A percentile compares a stretch with the other conserved stretches of the same genome.
Evolutionary conservation across 495 filamentous ascomycete species (phyloP).

Genomic region (Parmelia sp.): DNA sequence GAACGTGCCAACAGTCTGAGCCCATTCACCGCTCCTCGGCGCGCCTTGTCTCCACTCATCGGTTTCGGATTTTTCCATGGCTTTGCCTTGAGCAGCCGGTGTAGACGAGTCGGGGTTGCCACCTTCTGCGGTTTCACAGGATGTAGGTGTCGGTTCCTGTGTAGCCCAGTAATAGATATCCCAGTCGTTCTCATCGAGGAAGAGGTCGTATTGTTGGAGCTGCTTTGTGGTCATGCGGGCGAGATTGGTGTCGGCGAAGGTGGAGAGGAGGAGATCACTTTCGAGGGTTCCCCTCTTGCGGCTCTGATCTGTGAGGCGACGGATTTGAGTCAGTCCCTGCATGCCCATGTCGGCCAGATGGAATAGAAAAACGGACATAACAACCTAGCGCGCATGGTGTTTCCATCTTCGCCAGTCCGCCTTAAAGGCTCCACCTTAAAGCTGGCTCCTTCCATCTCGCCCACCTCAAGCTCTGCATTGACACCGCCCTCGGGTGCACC

Average conservation of each 20-base stretch:
- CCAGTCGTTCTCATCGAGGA: conserved; percentile 99
- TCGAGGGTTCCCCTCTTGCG: conserved; percentile 95
- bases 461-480: conserved; percentile 72
- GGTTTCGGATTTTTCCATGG: conserved; percentile 41
- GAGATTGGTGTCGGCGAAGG: conserved; percentile 81
- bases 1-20: conserved; percentile 89
- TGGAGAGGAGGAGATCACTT: conserved; percentile 89
- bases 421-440: conserved; percentile 87
- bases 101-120: conserved; percentile 25
- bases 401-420: conserved; percentile 68
- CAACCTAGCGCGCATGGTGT: conserved; percentile 81
- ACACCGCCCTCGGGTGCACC: conserved; percentile 39
- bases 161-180: conserved; percentile 99
- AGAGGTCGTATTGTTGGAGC: conserved; percentile 78
- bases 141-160: conserved; percentile 62
- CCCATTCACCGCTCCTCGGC: conserved; percentile 75
- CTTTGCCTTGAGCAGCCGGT: conserved; percentile 31
- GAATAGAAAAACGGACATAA: conserved; percentile 62
- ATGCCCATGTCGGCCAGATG: too few relatives aligned
- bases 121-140: conserved; percentile 32
- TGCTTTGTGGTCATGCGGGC: conserved; percentile 62
- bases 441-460: conserved; percentile 80
- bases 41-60: conserved; percentile 50
- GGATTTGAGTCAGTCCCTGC: conserved; percentile 13
- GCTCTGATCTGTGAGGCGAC: conserved; percentile 66